Percentiles rank a stretch among this genome's conserved stretches.
These are phyloP conservation scores for Aquilaria malaccensis DNA, from an alignment of 345 rosid species.

Conservation along the genomic window DNA sequence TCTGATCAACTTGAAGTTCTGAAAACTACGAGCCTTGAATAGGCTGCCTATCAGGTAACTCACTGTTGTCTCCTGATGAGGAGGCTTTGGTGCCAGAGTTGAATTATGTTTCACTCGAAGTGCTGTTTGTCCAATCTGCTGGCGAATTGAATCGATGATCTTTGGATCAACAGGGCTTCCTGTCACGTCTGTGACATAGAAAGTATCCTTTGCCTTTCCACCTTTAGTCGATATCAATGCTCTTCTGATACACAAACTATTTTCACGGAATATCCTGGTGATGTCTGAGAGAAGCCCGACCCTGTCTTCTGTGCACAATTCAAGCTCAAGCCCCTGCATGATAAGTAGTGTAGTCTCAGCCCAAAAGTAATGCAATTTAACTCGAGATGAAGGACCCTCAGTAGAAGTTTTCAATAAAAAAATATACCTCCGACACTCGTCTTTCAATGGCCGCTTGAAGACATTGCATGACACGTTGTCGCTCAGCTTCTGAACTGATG, in stretches of 20 bases:
- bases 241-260: constrained; percentile 42
- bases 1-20: constrained; percentile 37
- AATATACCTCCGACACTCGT: constrained; percentile 58
- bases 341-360: neutral
- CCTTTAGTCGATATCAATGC: constrained; percentile 45
- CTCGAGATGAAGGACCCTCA: neutral
- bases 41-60: constrained; percentile 43
- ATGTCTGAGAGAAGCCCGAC: constrained; percentile 51
- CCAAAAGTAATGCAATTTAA: no score
- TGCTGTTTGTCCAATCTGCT: constrained; percentile 28
- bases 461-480: constrained; percentile 65
- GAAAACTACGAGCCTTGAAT: constrained; percentile 38
- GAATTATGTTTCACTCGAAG: constrained; percentile 34
- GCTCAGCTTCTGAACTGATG: constrained; percentile 68
- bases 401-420: neutral
- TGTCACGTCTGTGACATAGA: constrained; percentile 45
- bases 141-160: constrained; percentile 30
- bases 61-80: constrained; percentile 26
- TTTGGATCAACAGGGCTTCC: constrained; percentile 43
- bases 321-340: constrained; percentile 50
- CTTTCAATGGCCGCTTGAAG: constrained; percentile 81
- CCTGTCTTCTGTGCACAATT: constrained; percentile 42
- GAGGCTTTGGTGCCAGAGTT: constrained; percentile 23
- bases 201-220: constrained; percentile 39
- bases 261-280: constrained; percentile 54